Evolutionary conservation across 2,329 filamentous ascomycete genomes (phyloP), one percentile per base, ranked within the genome.

Genomic region (Neopestalotiopsis sp.): DNA sequence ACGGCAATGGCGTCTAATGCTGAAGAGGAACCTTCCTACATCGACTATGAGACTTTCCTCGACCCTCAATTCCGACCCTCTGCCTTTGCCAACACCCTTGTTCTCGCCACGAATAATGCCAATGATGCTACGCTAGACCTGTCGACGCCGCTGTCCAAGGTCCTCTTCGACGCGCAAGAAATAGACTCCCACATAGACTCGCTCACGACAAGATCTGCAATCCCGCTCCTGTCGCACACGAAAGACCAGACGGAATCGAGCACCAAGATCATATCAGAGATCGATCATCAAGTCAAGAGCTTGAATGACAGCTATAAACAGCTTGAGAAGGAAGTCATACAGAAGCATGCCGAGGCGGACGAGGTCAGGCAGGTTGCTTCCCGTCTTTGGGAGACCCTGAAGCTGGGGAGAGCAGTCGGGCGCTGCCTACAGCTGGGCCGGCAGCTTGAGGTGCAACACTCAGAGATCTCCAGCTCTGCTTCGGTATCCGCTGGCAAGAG

Each of bases 131-230:
- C 94, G 6, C 89, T 98, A 75, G 96, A 99, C 80, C 92, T 99
- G 68, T 95, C 94, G 5, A 98, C 96, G 17, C 95, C 96, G 2
- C 88, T 99, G 62, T 97, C 95, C 5, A 90, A 94, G 67, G 95
- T 98, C 5, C 90, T 98, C 6, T 99, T 99, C 81, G 96, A 99
- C 81, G 91, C 96, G 3, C 96, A 98, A 79, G 96, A 98, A 81
- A 92, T 99, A 73, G 95, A 98, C 81, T 97, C 95, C 0, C 94
- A 97, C 78, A 97, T 99, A 72, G 94, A 99, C 79, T 88, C 89
- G 3, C 87, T 98, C 56, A 97, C 95, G 5, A 96, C 94, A 2
- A 91, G 92, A 71, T 93, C 91, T 34, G 94, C 96, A 2, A 83
- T 95, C 0, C 93, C 94, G 0, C 86, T 99, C 34, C 87, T 99